Evolutionary conservation across 2,329 filamentous ascomycete genomes (phyloP), one percentile per base, ranked within the genome.

Genomic region (Zasmidium cellare): DNA sequence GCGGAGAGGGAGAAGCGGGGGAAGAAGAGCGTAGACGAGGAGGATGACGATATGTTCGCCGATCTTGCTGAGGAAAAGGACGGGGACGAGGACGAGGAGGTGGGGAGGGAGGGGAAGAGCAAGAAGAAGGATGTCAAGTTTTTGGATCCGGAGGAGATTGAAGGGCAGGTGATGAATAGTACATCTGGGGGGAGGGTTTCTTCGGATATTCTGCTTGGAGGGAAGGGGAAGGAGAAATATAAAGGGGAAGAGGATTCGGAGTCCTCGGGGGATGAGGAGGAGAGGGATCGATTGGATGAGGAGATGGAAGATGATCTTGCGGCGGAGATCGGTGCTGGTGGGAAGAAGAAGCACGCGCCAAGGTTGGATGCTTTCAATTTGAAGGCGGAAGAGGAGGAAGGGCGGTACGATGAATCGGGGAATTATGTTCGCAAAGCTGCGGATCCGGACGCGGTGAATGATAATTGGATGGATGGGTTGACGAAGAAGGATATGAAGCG

Each of bases 291-390:
- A 49, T 76, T 90, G 31, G 67, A 68, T 1, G 66, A 67, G 35
- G 91, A 75, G 28, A 71, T 75, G 57, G 73, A 90, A 63, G 86
- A 89, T 60, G 90, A 86, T 18, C 72, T 96, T 16, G 94, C 97
- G 65, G 88, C 92, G 55, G 94, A 99, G 73, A 81, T 99, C 5
- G 94, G 94, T 1, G 88, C 91, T 1, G 94, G 94, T 14, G 89
- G 90, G 1, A 88, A 96, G 67, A 97, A 97, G 78, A 90, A 87
- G 68, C 91, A 97, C 74, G 94, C 94, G 1, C 94, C 94, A 1
- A 91, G 94, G 72, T 83, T 99, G 5, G 94, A 97, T 74, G 93
- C 93, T 2, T 99, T 99, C 82, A 97, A 99, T 71, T 90, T 99
- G 82, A 87, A 85, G 58, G 79, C 84, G 12, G 94, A 99, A 74